Evolutionary conservation across 2,329 filamentous ascomycete species (phyloP), one percentile per base, ranked within the genome.

Genomic region (Alternaria conjuncta): DNA sequence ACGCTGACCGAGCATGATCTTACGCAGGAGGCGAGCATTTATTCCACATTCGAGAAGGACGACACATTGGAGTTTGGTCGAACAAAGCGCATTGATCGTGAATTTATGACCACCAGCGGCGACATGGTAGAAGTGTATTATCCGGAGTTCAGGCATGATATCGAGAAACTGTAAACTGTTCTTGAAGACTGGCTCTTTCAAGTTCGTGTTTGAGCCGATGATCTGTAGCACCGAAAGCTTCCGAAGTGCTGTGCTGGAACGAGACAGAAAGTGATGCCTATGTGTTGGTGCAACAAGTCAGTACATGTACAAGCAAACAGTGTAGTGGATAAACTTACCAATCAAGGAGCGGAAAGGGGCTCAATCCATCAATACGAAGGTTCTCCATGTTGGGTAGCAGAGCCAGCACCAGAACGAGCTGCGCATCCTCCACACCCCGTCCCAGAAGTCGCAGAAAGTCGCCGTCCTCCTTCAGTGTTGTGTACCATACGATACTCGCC

Each of bases 401-500:
- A n/a, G 45, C 53, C 7, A 61, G 15, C 10, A 53, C 20, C 11
- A 53, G 46, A 7, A 57, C 32, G 6, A 61, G 32, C 12, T 61
- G 51, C 10, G 53, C 58, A 15, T 51, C 58, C 32, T 56, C 58
- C 1, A 56, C 44, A 5, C 58, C 53, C 20, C 45, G n/a, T 3
- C n/a, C 21, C 9, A 61, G 32, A 4, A 61, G 58, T 3, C 47
- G 55, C 9, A 57, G 5, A 20, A 62, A 57, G 32, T 61, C 47
- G 12, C 21, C 28, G 23, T 62, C 60, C 7, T 57, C 30, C 28
- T 46, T 54, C 41, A 53, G 28, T n/a, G 20, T 10, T 20, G 54
- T 57, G 28, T 61, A 54, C 60, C 59, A 57, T 13, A 53, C 36
- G 4, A 56, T 41, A 26, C 45, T 56, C 53, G 32, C 28, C 23